Percentiles rank a stretch among this genome's conserved stretches.
Conservation (phyloP, 176 grass and related monocot genomes). For the Leersia perrieri region DNA sequence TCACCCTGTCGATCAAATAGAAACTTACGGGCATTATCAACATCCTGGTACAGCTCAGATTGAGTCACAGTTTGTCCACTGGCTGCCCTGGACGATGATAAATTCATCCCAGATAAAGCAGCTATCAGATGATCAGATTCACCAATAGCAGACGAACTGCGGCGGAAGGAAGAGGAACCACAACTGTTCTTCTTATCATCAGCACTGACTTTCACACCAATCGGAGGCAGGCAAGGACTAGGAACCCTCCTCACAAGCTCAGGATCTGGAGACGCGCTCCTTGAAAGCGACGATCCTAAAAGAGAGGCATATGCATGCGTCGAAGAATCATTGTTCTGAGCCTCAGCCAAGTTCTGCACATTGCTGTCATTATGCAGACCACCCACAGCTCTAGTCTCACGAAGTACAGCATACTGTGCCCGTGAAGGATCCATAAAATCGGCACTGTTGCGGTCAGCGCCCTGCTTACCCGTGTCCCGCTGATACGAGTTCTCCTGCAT, state of each 20-base stretch:
- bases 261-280: constrained; percentile 64
- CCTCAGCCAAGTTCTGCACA: constrained; percentile 36
- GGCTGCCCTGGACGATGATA: constrained; percentile 38
- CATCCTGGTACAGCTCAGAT: constrained; percentile 67
- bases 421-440: constrained; percentile 48
- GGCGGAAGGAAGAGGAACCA: constrained; percentile 56
- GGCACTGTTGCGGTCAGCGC: constrained; percentile 9
- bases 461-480: constrained; percentile 24
- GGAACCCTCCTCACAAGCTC: constrained; percentile 62
- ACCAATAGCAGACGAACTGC: constrained; percentile 45
- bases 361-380: constrained; percentile 40
- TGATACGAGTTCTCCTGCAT: constrained; percentile 44
- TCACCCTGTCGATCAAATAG: constrained; percentile 47
- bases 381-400: constrained; percentile 36
- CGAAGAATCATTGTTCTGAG: constrained; percentile 49
- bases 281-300: constrained; percentile 69
- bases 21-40: constrained; percentile 49
- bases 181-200: constrained; percentile 56
- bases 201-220: constrained; percentile 63
- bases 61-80: constrained; percentile 44
- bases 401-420: constrained; percentile 40
- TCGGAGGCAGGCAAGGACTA: constrained; percentile 63
- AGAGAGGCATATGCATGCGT: constrained; percentile 65
- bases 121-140: constrained; percentile 57
- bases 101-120: constrained; percentile 66